phyloP scores from a whole-genome alignment of 441 rosid genomes.

The Jatropha multifida region DNA sequence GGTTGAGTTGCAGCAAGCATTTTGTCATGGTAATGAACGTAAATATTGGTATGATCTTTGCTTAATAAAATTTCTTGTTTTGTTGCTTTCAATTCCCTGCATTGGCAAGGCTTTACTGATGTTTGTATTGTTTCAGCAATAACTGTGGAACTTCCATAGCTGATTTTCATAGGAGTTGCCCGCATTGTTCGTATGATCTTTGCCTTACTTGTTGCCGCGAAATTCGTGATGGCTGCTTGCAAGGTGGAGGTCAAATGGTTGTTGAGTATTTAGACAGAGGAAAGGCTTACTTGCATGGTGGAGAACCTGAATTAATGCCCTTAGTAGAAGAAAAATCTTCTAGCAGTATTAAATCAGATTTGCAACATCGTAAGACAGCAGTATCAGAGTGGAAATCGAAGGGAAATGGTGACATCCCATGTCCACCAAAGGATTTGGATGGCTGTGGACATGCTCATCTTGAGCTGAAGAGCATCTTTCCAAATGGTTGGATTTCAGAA shows the following conservation, averaged over 20 bases:
- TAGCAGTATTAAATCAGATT: background rate
- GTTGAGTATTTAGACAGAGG: slow-evolving; percentile 34
- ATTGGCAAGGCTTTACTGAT: background rate
- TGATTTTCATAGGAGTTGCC: slow-evolving; percentile 68
- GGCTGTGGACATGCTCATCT: slow-evolving; percentile 49
- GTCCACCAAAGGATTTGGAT: slow-evolving; percentile 19
- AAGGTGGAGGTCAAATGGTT: slow-evolving; percentile 38
- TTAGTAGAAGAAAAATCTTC: background rate
- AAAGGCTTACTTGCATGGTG: slow-evolving; percentile 50
- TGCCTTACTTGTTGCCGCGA: slow-evolving; percentile 68
- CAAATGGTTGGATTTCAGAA: slow-evolving; percentile 38
- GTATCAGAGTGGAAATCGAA: slow-evolving; percentile 48
- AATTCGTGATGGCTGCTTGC: slow-evolving; percentile 54
- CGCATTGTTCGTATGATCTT: slow-evolving; percentile 52
- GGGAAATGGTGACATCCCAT: slow-evolving; percentile 49
- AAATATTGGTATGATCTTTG: slow-evolving; percentile 29
- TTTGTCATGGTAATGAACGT: slow-evolving; percentile 29
- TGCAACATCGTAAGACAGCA: background rate
- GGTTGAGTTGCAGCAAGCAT: slow-evolving; percentile 27
- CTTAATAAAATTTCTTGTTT: background rate
- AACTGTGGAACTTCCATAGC: slow-evolving; percentile 59
- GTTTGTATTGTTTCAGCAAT: slow-evolving; percentile 38
- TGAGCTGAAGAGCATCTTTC: slow-evolving; percentile 45
- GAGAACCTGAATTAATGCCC: background rate
- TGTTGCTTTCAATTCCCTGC: background rate